Evolutionary conservation across 495 filamentous ascomycete genomes (phyloP), one percentile per base, ranked within the genome.

Genomic region (Cercophora newfieldiana): DNA sequence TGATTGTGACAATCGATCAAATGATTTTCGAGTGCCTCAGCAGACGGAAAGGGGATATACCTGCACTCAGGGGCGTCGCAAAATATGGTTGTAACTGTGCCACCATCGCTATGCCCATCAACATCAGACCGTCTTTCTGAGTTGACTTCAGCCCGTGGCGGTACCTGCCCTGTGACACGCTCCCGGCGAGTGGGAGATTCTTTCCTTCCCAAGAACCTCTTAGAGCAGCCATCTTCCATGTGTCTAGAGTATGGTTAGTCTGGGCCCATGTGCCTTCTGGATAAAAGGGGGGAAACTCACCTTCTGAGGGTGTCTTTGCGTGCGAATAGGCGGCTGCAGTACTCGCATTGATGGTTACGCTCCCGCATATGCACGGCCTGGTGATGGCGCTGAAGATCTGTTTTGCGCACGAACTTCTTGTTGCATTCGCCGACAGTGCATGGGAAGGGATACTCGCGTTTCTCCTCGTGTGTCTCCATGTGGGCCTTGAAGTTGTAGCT

Each of bases 401-500:
- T 93, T 75, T 90, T 93, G 71, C 94, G 82, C 49, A 90, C 90
- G 74, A 94, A 94, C 59, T 86, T 86, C 79, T 89, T 91, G 70
- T 78, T 83, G 80, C 91, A 95, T 66, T 86, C 79, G 53, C 84
- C 74, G 37, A 85, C 77, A 12, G 74, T 77, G 77, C 94, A 98
- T 4, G 81, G 78, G 75, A 91, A 88, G 0, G 87, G 87, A 69
- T 90, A 88, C 67, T 86, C 87, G 59, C 87, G 82, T 57, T 83
- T 85, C 2, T 93, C 90, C 75, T 97, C 88, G 77, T 98, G 94
- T 7, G 87, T 94, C 72, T 95, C 92, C 82, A 95, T 84, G 76
- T 98, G 94, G 61, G 91, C 89, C 72, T 90, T 92, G 77, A 90
- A 92, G 79, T 98, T 98, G 79, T 94, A 97, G 71, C 87, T 90